Percentiles rank a stretch among this genome's conserved stretches.
Evolutionary conservation across 208 protist species (phyloP).

Genomic region (Trypanosoma melophagium): DNA sequence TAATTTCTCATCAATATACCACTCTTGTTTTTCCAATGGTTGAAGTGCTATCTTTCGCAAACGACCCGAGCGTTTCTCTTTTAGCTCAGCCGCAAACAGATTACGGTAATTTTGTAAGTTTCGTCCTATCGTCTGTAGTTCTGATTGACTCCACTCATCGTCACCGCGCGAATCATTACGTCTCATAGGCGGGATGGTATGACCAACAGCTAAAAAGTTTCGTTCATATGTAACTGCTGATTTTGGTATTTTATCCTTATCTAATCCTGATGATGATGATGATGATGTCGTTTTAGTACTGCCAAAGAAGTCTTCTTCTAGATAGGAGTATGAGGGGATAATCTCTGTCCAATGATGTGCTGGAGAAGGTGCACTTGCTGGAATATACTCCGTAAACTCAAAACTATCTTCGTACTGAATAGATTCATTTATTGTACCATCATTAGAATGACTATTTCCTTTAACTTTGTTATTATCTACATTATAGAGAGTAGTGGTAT

Average conservation of each 20-base stretch:
- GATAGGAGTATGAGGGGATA: constrained; percentile 68
- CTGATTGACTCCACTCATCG: constrained; percentile 9
- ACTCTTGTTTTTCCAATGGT: constrained; percentile 71
- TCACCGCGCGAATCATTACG: neutral
- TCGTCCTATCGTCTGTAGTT: constrained; percentile 8
- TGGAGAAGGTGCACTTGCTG: constrained; percentile 32
- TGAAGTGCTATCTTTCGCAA: constrained; percentile 70
- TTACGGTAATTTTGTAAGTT: constrained; percentile 39
- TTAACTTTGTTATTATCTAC: too few species aligned
- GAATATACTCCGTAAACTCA: constrained; percentile 81
- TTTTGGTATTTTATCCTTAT: neutral
- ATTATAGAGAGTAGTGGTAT: neutral
- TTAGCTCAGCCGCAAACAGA: constrained; percentile 70
- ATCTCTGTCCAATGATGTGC: constrained; percentile 75
- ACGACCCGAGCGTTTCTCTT: constrained; percentile 40
- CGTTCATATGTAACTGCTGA: neutral
- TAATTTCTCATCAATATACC: constrained; percentile 86
- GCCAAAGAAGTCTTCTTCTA: constrained; percentile 70
- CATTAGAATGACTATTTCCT: too few species aligned
- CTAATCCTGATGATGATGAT: neutral
- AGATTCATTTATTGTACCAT: neutral
- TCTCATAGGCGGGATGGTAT: constrained; percentile 14
- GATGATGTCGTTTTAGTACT: neutral
- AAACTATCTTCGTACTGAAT: constrained; percentile 74
- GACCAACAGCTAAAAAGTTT: constrained; percentile 73